A percentile compares a stretch with the other conserved stretches of the same genome.
Evolutionary conservation across 2,329 filamentous ascomycete genomes (phyloP).

Genomic region (Teratosphaeria epicoccoides): DNA sequence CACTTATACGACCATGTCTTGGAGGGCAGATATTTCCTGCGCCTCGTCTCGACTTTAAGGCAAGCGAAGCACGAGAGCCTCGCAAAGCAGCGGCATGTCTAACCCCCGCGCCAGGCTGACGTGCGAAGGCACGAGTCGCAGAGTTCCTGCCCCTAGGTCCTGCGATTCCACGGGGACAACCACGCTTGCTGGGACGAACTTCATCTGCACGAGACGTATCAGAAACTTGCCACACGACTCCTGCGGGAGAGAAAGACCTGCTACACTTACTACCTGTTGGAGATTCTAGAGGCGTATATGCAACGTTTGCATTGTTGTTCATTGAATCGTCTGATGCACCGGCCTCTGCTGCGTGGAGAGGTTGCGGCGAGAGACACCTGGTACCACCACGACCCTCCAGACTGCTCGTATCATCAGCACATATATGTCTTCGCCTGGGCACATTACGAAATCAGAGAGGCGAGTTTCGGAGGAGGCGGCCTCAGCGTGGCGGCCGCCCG

Average conservation of each 20-base stretch:
- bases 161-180: not conserved
- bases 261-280: not conserved
- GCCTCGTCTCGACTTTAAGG: not conserved
- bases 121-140: not conserved
- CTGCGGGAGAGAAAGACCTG: not conserved
- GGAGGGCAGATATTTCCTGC: not conserved
- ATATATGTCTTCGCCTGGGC: not conserved
- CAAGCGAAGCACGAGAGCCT: not conserved
- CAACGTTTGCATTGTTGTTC: slow-evolving; percentile 2
- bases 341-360: not conserved
- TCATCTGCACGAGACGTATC: not conserved
- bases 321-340: slow-evolving; percentile 1
- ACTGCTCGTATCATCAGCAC: not conserved
- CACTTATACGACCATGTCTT: not conserved
- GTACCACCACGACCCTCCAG: not conserved
- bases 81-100: not conserved
- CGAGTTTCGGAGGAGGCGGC: not conserved
- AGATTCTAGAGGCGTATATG: not conserved
- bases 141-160: not conserved
- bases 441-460: not conserved
- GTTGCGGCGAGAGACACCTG: not conserved
- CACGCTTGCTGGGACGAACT: not conserved
- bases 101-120: not conserved
- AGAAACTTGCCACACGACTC: not conserved
- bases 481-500: not conserved